phyloP scores from a whole-genome alignment of 768 basidiomycete species.

The Phaffia tasmanica region DNA sequence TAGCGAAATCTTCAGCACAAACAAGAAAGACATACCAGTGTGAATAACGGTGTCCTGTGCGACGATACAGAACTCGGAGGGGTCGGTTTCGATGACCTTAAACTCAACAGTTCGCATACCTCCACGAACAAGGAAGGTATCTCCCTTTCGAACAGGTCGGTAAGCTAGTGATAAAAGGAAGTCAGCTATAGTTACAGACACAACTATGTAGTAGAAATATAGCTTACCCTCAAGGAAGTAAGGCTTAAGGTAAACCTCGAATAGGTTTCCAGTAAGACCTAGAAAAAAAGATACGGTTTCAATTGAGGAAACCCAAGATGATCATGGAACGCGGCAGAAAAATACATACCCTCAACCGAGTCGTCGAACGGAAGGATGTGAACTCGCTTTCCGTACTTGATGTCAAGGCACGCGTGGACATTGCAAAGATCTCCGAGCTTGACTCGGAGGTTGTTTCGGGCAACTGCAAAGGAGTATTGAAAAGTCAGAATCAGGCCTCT shows the following conservation, averaged over 20 bases:
- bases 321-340: not conserved
- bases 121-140: slow-evolving; percentile 97
- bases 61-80: slow-evolving; percentile 95
- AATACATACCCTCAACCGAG: slow-evolving; percentile 68
- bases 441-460: slow-evolving; percentile 95
- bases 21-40: slow-evolving; percentile 42
- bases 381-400: slow-evolving; percentile 97
- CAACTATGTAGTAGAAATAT: too few species aligned
- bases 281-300: not conserved
- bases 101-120: slow-evolving; percentile 98
- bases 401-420: slow-evolving; percentile 90
- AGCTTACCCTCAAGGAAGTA: not conserved
- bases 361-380: slow-evolving; percentile 97
- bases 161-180: slow-evolving; percentile 45
- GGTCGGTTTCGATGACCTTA: slow-evolving; percentile 97
- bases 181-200: too few species aligned
- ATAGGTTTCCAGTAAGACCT: slow-evolving; percentile 85
- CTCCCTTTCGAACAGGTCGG: slow-evolving; percentile 89
- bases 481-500: not conserved
- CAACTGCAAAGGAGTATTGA: slow-evolving; percentile 46
- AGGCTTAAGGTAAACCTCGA: slow-evolving; percentile 85
- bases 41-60: slow-evolving; percentile 98
- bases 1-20: not conserved
- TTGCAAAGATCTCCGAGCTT: slow-evolving; percentile 94
- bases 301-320: not conserved